Percentiles rank a stretch among this genome's conserved stretches.
phyloP scores from a whole-genome alignment of 345 rosid genomes.

The Camelina laxa region DNA sequence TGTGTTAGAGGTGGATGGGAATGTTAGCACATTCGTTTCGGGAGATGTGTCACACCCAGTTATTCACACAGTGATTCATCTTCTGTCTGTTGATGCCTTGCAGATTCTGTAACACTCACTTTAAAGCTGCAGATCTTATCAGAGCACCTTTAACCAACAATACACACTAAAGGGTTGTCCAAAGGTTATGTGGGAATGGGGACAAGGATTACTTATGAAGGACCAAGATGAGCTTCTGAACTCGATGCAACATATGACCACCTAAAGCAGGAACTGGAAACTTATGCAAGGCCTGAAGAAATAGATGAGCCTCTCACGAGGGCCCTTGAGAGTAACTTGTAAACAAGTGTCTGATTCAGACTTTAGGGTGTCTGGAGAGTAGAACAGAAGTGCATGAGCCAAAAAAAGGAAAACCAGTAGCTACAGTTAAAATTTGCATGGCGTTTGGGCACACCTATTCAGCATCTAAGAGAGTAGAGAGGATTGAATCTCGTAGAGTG shows the following conservation, averaged over 20 bases:
- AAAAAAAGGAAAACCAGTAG: background rate
- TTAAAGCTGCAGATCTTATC: constrained; percentile 22
- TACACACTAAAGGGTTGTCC: background rate
- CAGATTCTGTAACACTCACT: constrained; percentile 29
- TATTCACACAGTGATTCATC: constrained; percentile 50
- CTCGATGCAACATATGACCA: background rate
- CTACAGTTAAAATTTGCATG: background rate
- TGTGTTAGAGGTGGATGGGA: constrained; percentile 59
- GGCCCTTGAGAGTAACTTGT: background rate
- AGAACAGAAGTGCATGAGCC: background rate
- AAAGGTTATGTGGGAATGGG: constrained; percentile 4
- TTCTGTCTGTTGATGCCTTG: constrained; percentile 37
- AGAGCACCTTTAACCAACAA: background rate
- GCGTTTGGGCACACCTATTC: constrained; percentile 12
- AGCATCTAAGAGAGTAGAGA: constrained; percentile 8
- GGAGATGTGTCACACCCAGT: constrained; percentile 57
- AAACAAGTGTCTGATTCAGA: constrained; percentile 1
- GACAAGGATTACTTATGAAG: background rate
- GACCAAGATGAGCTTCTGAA: constrained; percentile 10
- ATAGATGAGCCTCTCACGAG: background rate
- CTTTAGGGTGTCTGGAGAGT: background rate
- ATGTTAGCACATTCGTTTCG: constrained; percentile 52
- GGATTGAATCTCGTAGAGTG: constrained; percentile 10
- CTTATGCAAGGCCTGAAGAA: constrained; percentile 2
- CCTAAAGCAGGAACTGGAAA: constrained; percentile 2